These are phyloP conservation scores for Amanita phalloides DNA, from an alignment of 768 basidiomycete species.

Conservation along the genomic window DNA sequence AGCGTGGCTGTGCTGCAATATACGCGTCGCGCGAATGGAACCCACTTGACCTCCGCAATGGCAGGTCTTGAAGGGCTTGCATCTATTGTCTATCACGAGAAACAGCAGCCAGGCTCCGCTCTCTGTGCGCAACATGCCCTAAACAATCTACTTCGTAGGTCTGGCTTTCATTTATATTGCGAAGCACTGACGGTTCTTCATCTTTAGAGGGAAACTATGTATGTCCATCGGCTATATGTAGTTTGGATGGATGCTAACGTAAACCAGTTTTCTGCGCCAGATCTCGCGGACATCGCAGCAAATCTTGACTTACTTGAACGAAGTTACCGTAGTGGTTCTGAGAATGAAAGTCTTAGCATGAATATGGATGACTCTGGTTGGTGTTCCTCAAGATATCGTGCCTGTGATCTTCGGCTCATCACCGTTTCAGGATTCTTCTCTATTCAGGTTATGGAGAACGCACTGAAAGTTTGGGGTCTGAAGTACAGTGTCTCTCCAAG, in stretches of 20 bases:
- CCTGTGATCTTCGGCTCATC: background rate
- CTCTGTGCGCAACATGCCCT: slow-evolving; percentile 84
- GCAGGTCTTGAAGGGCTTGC: slow-evolving; percentile 44
- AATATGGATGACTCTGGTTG: slow-evolving; percentile 92
- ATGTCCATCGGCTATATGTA: slow-evolving; percentile 10
- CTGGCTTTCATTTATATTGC: background rate
- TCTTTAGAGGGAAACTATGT: slow-evolving; percentile 33
- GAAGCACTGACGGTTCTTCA: slow-evolving; percentile 7
- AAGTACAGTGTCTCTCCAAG: slow-evolving; percentile 32
- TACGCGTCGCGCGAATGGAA: background rate
- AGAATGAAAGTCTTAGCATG: slow-evolving; percentile 44
- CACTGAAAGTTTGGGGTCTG: slow-evolving; percentile 76
- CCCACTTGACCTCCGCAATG: slow-evolving; percentile 26
- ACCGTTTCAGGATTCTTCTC: slow-evolving; percentile 71
- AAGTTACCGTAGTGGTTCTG: slow-evolving; percentile 35
- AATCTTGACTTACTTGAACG: slow-evolving; percentile 57
- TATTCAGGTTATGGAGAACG: slow-evolving; percentile 78
- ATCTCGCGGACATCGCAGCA: slow-evolving; percentile 67
- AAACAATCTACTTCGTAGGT: slow-evolving; percentile 53
- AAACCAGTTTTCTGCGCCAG: slow-evolving; percentile 63
- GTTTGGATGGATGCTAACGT: slow-evolving; percentile 7
- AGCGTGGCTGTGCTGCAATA: background rate
- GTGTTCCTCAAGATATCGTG: slow-evolving; percentile 4
- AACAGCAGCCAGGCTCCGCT: slow-evolving; percentile 68
- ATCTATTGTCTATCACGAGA: slow-evolving; percentile 65